phyloP scores from a whole-genome alignment of 148 eudicot species.

The Spergularia bocconei region DNA sequence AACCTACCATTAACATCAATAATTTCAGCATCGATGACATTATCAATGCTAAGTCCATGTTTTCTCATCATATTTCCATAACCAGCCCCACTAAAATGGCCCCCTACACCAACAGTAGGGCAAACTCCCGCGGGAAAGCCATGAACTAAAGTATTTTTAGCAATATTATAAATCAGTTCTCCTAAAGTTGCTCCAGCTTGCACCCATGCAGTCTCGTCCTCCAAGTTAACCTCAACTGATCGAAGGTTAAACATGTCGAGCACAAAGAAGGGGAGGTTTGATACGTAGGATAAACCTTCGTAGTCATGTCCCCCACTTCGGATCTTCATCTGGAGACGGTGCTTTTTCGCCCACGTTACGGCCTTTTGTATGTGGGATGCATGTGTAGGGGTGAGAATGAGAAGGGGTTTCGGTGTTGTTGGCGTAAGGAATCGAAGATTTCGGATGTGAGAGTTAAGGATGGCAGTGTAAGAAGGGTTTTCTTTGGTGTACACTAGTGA shows the following conservation, averaged over 20 bases:
- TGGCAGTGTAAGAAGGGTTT: conserved; percentile 5
- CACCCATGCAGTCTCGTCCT: conserved; percentile 23
- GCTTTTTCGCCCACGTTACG: conserved; percentile 14
- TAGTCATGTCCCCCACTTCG: conserved; percentile 26
- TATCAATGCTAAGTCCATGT: conserved; percentile 13
- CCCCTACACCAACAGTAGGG: conserved; percentile 24
- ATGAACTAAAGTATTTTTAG: conserved; percentile 3
- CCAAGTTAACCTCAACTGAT: conserved; percentile 9
- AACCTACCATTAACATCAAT: conserved; percentile 19
- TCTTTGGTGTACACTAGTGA: conserved; percentile 19
- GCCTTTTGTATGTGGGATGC: conserved; percentile 19
- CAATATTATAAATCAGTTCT: conserved; percentile 7
- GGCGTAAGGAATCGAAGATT: conserved; percentile 21
- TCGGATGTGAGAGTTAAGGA: conserved; percentile 19
- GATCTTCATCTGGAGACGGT: conserved; percentile 8
- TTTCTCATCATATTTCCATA: conserved; percentile 25
- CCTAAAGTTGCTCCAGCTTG: conserved; percentile 16
- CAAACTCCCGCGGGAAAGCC: conserved; percentile 23
- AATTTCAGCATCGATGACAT: conserved; percentile 16
- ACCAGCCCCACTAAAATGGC: conserved; percentile 24
- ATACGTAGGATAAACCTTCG: conserved; percentile 23
- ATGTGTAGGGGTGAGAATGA: conserved; percentile 14
- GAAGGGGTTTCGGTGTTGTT: conserved; percentile 21
- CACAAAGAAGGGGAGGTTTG: conserved; percentile 12
- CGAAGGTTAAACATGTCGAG: conserved; percentile 26